Evolutionary conservation across 1,139 yeast species (phyloP).

Genomic region (Geotrichum bryndzae): DNA sequence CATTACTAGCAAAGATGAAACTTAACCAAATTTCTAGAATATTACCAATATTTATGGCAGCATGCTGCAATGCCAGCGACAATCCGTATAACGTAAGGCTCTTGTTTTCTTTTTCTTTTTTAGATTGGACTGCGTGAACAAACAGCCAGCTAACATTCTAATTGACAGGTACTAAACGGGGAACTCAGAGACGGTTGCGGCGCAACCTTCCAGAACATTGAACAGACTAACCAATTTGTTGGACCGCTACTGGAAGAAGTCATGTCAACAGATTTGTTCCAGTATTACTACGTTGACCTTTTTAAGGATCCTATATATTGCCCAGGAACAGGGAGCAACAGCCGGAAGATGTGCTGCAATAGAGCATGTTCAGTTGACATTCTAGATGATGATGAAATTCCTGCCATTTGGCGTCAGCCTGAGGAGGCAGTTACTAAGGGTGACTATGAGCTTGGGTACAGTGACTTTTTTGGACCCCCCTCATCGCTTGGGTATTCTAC

Average conservation of each 20-base stretch:
- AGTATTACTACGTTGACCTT: conserved; percentile 76
- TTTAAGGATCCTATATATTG: conserved; percentile 46
- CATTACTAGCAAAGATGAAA: not conserved
- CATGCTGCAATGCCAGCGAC: not conserved
- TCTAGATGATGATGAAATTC: conserved; percentile 40
- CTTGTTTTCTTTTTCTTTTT: not conserved
- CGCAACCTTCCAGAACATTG: not conserved
- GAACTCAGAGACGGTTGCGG: not conserved
- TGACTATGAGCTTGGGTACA: not conserved
- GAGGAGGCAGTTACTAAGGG: not conserved
- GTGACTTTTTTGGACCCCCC: conserved; percentile 43
- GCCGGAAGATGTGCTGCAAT: conserved; percentile 63
- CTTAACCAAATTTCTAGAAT: not conserved
- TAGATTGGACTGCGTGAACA: not conserved
- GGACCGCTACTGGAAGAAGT: conserved; percentile 44
- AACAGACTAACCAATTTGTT: conserved; percentile 17
- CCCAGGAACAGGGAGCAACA: conserved; percentile 40
- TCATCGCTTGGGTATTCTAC: conserved; percentile 24
- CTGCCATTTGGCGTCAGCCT: not conserved
- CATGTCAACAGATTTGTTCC: conserved; percentile 48
- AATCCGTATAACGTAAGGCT: not conserved
- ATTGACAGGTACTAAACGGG: conserved; percentile 15
- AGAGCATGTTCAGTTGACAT: conserved; percentile 90
- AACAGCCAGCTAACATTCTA: not conserved
- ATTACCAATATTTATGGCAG: not conserved